phyloP scores from a whole-genome alignment of 148 eudicot genomes.

The Rhododendron simsii region DNA sequence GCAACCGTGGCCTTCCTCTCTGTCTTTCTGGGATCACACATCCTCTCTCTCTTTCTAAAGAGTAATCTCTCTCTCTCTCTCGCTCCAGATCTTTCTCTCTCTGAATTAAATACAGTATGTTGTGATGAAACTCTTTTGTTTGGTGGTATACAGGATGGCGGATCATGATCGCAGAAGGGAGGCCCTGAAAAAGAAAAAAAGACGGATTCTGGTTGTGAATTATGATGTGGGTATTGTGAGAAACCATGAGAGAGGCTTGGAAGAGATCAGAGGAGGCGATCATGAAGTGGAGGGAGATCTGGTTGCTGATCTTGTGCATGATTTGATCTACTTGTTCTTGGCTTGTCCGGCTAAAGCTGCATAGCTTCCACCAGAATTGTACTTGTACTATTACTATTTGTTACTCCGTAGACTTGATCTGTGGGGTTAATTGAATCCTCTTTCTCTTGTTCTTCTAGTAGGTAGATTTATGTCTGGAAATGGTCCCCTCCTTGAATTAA shows the following conservation, averaged over 20 bases:
- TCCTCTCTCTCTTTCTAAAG: slow-evolving; percentile 22
- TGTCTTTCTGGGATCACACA: slow-evolving; percentile 30
- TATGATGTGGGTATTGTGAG: slow-evolving; percentile 17
- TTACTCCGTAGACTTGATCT: not conserved
- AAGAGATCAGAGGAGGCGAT: slow-evolving; percentile 15
- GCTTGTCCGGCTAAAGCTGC: slow-evolving; percentile 28
- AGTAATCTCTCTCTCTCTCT: slow-evolving; percentile 14
- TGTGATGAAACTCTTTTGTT: not conserved
- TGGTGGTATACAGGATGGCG: slow-evolving; percentile 25
- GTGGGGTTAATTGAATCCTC: not conserved
- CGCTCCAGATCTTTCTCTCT: not conserved
- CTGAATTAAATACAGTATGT: not conserved
- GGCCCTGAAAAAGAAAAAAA: slow-evolving; percentile 24
- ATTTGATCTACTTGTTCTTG: slow-evolving; percentile 6
- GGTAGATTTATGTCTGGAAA: not conserved
- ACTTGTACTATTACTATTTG: not conserved
- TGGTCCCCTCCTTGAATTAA: not conserved
- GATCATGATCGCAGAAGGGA: slow-evolving; percentile 36
- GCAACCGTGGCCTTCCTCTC: slow-evolving; percentile 27
- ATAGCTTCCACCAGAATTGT: not conserved
- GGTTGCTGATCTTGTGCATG: slow-evolving; percentile 9
- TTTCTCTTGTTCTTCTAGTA: not conserved
- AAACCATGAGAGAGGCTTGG: slow-evolving; percentile 6
- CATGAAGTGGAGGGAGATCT: slow-evolving; percentile 20
- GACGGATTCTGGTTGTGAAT: slow-evolving; percentile 3